These are phyloP conservation scores for Vitis hybrid DNA, from an alignment of 177 flowering plant species.

Conservation along the genomic window DNA sequence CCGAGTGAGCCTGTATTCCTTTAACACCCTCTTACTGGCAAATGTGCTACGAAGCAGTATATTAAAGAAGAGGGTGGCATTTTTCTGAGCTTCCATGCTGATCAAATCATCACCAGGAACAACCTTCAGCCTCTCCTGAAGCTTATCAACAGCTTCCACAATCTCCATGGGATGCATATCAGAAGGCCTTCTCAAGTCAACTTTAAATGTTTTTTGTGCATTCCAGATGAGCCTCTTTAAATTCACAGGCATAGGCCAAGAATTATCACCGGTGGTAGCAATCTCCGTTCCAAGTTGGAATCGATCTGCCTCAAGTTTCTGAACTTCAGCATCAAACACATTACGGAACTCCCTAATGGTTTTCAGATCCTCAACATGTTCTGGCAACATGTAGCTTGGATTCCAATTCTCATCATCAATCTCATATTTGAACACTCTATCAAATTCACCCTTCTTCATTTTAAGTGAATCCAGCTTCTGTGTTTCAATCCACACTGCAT, in stretches of 20 bases:
- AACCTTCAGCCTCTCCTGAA: conserved; percentile 92
- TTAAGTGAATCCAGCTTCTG: conserved; percentile 91
- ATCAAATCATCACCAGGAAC: conserved; percentile 92
- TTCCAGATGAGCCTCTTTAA: conserved; percentile 93
- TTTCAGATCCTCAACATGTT: conserved; percentile 84
- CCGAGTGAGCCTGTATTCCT: conserved; percentile 89
- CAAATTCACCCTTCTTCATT: conserved; percentile 82
- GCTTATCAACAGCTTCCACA: conserved; percentile 96
- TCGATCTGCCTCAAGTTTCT: conserved; percentile 87
- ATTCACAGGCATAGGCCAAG: conserved; percentile 96
- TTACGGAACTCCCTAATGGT: conserved; percentile 83
- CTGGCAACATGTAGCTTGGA: conserved; percentile 82
- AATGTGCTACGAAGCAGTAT: conserved; percentile 93
- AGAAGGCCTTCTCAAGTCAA: conserved; percentile 82
- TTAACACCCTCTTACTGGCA: conserved; percentile 90
- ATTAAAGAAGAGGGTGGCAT: conserved; percentile 91
- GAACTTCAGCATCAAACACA: conserved; percentile 96
- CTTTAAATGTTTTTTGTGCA: conserved; percentile 94
- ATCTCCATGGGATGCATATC: conserved; percentile 99
- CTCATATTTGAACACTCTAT: conserved; percentile 69
- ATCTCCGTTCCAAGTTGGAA: conserved; percentile 89
- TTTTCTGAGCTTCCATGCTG: conserved; percentile 95
- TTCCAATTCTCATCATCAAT: conserved; percentile 81
- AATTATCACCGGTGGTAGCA: conserved; percentile 84
- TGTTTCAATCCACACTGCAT: conserved; percentile 95